phyloP scores from a whole-genome alignment of 306 rosid genomes.

The Acacia crassicarpa region DNA sequence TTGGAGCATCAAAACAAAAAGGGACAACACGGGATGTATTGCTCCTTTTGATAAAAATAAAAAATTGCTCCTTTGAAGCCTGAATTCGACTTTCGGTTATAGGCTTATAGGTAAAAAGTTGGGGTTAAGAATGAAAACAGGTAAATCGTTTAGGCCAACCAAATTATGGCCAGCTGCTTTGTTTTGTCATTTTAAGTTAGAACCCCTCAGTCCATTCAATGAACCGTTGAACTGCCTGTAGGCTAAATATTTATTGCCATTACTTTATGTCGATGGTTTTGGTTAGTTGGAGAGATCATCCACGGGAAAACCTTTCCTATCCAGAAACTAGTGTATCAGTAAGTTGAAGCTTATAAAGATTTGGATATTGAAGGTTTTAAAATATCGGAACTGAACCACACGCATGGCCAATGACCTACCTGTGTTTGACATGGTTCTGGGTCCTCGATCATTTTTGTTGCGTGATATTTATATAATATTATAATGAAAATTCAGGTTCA shows the following conservation, averaged over 20 bases:
- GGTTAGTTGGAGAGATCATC: background rate
- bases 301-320: background rate
- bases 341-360: background rate
- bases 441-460: background rate
- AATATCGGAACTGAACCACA: no score
- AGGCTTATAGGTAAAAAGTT: background rate
- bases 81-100: conserved; percentile 6
- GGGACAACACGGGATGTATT: no score
- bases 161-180: background rate
- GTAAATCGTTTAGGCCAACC: background rate
- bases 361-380: background rate
- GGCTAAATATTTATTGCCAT: background rate
- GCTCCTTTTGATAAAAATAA: no score
- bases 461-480: background rate
- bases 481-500: background rate
- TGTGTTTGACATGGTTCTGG: background rate
- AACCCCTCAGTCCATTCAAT: conserved; percentile 1
- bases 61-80: conserved; percentile 17
- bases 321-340: background rate
- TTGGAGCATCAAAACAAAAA: no score
- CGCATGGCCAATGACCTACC: no score
- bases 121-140: background rate
- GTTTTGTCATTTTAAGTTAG: background rate
- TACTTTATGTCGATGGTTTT: background rate
- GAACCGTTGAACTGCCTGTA: conserved; percentile 26